Evolutionary conservation across 441 rosid genomes (phyloP), one percentile per base, ranked within the genome.

Genomic region (Corymbia citriodora): DNA sequence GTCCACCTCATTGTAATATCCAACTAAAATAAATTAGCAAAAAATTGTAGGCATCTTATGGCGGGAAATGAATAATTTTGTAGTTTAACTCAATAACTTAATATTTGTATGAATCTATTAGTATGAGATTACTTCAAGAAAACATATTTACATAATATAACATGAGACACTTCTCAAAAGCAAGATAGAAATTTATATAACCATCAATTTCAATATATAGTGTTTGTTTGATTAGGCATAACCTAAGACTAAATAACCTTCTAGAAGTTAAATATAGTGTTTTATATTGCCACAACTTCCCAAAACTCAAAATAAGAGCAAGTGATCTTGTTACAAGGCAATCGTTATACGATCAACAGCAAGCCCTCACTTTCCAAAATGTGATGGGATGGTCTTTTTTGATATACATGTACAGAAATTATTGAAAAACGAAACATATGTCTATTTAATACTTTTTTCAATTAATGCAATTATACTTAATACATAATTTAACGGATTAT

Each of bases 361-460:
- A 0, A 3, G 19, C 1, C 2, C 6, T 18, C 15, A 18, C 9
- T 19, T 5, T 33, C 14, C 48, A 18, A 33, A 72, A 72, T 0
- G 0, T 5, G 27, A 72, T 18, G 2, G 0, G 7, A 36, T 11
- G 3, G 0, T 36, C 27, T 18, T 72, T 0, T 4, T 70, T 0
- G 0, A 36, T 31, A n/a, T 2, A 10, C 11, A 0, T 2, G 2
- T 19, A 19, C 12, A 11, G 1, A 3, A 72, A 72, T 19, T 72
- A 72, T 36, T 36, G 27, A 72, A 36, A 3, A 72, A 72, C 25
- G 36, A 36, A 65, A 36, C 0, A 19, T 9, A 2, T 19, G 4
- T 1, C 33, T 33, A 18, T 3, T 33, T 1, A 10, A 0, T 33
- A 17, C 1, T 0, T 31, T 70, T 4, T 33, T 3, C 70, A 0